A percentile compares a stretch with the other conserved stretches of the same genome.
phyloP scores from a whole-genome alignment of 176 grass and related monocot species.

The Cymbopogon citratus region DNA sequence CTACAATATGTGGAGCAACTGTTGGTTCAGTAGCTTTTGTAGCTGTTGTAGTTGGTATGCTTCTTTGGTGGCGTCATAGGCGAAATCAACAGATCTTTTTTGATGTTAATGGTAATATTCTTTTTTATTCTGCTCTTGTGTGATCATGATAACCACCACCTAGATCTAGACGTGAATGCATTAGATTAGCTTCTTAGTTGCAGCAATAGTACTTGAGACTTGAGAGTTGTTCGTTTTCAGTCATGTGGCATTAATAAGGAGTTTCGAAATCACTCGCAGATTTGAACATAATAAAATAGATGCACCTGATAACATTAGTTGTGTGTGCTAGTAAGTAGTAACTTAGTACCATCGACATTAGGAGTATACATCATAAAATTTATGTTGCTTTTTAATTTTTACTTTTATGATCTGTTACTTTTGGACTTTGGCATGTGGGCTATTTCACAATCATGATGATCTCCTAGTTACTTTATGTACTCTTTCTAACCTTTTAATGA shows the following conservation, averaged over 20 bases:
- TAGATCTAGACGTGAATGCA: background rate
- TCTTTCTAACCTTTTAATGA: background rate
- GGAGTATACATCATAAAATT: background rate
- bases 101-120: constrained; percentile 81
- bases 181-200: constrained; percentile 1
- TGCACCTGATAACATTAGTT: background rate
- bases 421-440: background rate
- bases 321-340: background rate
- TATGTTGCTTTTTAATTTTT: background rate
- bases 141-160: background rate
- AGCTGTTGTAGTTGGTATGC: constrained; percentile 30
- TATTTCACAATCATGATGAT: constrained; percentile 20
- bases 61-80: constrained; percentile 85
- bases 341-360: background rate
- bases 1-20: constrained; percentile 67
- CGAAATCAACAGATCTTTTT: constrained; percentile 91
- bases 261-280: background rate
- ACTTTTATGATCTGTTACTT: background rate
- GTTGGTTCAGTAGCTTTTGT: constrained; percentile 53
- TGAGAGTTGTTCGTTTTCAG: background rate
- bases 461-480: background rate
- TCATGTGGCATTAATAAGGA: background rate
- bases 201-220: background rate
- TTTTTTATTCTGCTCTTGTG: background rate
- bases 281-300: constrained; percentile 2